These are phyloP conservation scores for Mycena galopus DNA, from an alignment of 768 basidiomycete genomes.

Conservation along the genomic window DNA sequence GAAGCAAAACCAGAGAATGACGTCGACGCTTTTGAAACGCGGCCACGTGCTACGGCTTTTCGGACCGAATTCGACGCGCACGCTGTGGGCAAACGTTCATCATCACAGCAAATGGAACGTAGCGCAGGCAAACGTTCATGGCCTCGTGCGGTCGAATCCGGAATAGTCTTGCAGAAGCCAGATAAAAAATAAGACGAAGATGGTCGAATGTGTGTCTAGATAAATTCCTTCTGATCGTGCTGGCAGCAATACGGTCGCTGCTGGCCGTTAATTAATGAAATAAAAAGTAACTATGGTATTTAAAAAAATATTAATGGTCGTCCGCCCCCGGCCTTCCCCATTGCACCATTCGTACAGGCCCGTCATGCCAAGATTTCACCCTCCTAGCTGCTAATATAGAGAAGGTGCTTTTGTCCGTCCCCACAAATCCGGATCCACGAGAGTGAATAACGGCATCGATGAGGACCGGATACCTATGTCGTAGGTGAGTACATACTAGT, in stretches of 20 bases:
- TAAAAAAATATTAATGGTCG: not conserved
- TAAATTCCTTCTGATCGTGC: too few relatives aligned
- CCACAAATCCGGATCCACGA: slow-evolving; percentile 60
- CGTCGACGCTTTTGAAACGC: not conserved
- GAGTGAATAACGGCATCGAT: slow-evolving; percentile 65
- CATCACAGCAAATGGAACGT: not conserved
- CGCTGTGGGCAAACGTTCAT: not conserved
- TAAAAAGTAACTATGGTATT: too few relatives aligned
- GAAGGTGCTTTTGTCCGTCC: slow-evolving; percentile 62
- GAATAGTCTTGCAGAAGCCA: not conserved
- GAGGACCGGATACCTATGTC: slow-evolving; percentile 44
- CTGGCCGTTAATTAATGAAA: too few relatives aligned
- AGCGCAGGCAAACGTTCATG: not conserved
- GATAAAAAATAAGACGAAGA: not conserved
- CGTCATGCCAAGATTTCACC: slow-evolving; percentile 62
- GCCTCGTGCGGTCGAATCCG: too few relatives aligned
- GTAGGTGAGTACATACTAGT: not conserved
- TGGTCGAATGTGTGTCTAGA: too few relatives aligned
- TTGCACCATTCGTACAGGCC: slow-evolving; percentile 50
- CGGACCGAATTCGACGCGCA: slow-evolving; percentile 1
- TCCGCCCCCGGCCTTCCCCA: slow-evolving; percentile 43
- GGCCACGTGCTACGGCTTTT: not conserved
- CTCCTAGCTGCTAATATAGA: slow-evolving; percentile 59
- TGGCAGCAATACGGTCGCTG: too few relatives aligned
- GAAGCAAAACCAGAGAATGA: too few relatives aligned